These are phyloP conservation scores for Astraeus odoratus DNA, from an alignment of 768 basidiomycete genomes.

Conservation along the genomic window DNA sequence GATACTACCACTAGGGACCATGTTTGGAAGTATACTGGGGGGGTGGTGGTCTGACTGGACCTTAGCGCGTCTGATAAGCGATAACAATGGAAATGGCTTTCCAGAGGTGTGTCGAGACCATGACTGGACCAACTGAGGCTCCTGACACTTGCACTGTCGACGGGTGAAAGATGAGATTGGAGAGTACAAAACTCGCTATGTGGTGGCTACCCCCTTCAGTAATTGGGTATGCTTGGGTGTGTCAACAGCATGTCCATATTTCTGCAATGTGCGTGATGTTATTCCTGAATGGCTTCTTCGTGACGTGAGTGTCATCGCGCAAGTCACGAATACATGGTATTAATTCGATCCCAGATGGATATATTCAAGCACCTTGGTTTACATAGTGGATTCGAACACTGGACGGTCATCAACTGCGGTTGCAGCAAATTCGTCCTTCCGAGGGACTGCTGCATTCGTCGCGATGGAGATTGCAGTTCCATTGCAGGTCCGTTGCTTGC, in stretches of 20 bases:
- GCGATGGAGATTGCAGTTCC: conserved; percentile 73
- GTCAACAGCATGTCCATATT: conserved; percentile 55
- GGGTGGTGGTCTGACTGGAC: conserved; percentile 55
- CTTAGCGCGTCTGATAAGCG: conserved; percentile 37
- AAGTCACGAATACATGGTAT: too few species aligned
- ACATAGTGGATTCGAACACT: conserved; percentile 81
- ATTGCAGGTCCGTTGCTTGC: conserved; percentile 36
- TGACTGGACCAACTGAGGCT: too few species aligned
- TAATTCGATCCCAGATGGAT: conserved; percentile 37
- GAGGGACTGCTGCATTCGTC: conserved; percentile 62
- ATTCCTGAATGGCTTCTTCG: conserved; percentile 67
- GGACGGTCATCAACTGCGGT: conserved; percentile 75
- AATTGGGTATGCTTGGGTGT: conserved; percentile 74
- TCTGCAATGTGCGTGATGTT: conserved; percentile 67
- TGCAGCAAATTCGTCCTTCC: conserved; percentile 69
- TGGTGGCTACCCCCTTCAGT: conserved; percentile 47
- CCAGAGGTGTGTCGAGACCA: conserved; percentile 52
- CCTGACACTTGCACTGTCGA: not conserved
- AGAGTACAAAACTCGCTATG: conserved; percentile 56
- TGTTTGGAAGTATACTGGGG: conserved; percentile 50
- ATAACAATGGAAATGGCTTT: conserved; percentile 42
- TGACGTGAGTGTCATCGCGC: conserved; percentile 44
- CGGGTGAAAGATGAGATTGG: conserved; percentile 57
- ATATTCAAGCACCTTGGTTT: conserved; percentile 71
- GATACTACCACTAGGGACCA: conserved; percentile 29